Base-by-base conservation (phyloP, 768 basidiomycete species). In the Mrakia gelida region DNA sequence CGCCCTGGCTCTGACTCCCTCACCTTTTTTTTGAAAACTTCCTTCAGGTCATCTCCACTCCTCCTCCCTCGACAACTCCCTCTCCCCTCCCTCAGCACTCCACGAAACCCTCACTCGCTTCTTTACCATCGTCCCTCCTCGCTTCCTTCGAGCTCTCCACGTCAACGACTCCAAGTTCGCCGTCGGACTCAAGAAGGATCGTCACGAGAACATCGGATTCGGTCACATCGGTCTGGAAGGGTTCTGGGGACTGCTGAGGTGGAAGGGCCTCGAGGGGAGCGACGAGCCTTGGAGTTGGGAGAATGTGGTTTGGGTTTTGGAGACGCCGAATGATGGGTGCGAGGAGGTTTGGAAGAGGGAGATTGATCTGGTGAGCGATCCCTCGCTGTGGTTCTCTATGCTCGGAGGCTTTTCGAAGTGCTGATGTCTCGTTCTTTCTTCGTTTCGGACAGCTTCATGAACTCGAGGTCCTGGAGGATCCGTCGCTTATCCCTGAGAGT, bases 121-220 rank as follows among this genome's bases (percentile, higher is more conserved):
- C 80, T 90, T 92, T 49, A 81, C 86, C 28, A 85, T 88, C 78
- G 86, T 95, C 4, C 92, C 94, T 2, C 81, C 92, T 34, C 82
- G 86, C 18, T 94, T 93, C 82, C 88, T 95, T 23, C 87, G 89
- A 5, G 93, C 91, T 1, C 91, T 94, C 88, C 94, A 95, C 81
- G 82, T 94, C 65, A 95, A 95, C 82, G 93, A 94, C 82, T 92
- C 91, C 18, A 92, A 92, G 83, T 88, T 87, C 13, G 86, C 85
- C 1, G 81, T 89, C 18, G 88, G 86, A 4, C 90, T 91, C 18
- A 90, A 88, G 80, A 90, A 89, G 80, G 94, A 95, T 81, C 85
- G 92, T 56, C 94, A 95, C 80, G 90, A 93, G 83, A 94, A 93
- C 79, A 90, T 95, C 54, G 94, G 94, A 30, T 83, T 92, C 91